A percentile compares a stretch with the other conserved stretches of the same genome.
Evolutionary conservation across 495 filamentous ascomycete genomes (phyloP).

Genomic region (Penicillium daleae): DNA sequence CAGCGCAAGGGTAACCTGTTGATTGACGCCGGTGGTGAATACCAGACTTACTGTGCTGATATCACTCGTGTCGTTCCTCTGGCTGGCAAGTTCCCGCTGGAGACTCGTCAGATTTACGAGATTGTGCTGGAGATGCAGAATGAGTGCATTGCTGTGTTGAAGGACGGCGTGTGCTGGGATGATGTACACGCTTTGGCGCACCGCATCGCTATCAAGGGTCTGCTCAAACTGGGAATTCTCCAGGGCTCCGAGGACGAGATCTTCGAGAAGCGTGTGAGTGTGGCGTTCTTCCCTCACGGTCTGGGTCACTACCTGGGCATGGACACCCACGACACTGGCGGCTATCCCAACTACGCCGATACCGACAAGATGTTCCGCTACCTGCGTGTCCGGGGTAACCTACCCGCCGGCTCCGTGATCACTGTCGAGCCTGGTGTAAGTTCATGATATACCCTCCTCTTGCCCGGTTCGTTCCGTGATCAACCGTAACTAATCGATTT

Average conservation of each 20-base stretch:
- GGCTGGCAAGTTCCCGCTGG: conserved; percentile 69
- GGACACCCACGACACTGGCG: conserved; percentile 93
- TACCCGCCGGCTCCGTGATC: conserved; percentile 78
- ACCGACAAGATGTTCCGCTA: conserved; percentile 83
- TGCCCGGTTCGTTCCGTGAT: not conserved
- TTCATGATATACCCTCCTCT: conserved; percentile 1
- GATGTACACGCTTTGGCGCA: conserved; percentile 80
- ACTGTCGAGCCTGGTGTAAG: conserved; percentile 89
- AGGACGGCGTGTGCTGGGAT: conserved; percentile 82
- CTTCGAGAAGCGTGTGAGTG: conserved; percentile 71
- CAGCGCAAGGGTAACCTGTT: conserved; percentile 72
- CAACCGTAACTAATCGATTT: conserved; percentile 10
- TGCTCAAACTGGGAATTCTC: conserved; percentile 76
- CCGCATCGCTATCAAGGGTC: conserved; percentile 76
- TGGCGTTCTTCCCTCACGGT: conserved; percentile 91
- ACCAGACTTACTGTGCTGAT: conserved; percentile 79
- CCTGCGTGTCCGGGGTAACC: conserved; percentile 73
- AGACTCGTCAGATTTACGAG: conserved; percentile 80
- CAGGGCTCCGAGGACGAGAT: conserved; percentile 70
- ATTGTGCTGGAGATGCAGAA: conserved; percentile 86
- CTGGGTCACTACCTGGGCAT: conserved; percentile 91
- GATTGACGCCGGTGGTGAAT: conserved; percentile 85
- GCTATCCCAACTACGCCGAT: conserved; percentile 83
- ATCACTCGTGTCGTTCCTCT: conserved; percentile 91
- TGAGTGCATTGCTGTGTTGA: conserved; percentile 71